Evolutionary conservation across 768 basidiomycete species (phyloP).

Genomic region (Coprinopsis cinerea): DNA sequence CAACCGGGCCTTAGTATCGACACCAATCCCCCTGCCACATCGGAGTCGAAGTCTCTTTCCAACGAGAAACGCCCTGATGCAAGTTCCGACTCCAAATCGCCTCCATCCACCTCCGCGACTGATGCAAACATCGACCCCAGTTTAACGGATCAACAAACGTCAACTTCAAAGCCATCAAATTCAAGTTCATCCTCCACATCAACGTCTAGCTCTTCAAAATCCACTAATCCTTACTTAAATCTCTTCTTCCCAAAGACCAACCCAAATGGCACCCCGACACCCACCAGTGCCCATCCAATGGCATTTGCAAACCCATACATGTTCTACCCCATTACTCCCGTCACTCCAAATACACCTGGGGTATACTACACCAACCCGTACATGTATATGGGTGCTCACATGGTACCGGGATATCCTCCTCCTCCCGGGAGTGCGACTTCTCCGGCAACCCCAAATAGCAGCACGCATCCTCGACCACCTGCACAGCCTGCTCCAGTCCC

Average conservation of each 20-base stretch:
- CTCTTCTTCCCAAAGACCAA: slow-evolving; percentile 19
- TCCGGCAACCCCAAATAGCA: slow-evolving; percentile 17
- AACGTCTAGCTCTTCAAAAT: slow-evolving; percentile 18
- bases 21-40: too few relatives aligned
- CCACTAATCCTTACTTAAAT: slow-evolving; percentile 29
- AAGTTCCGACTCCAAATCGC: slow-evolving; percentile 9
- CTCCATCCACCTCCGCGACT: slow-evolving; percentile 3
- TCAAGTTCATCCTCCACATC: slow-evolving; percentile 11
- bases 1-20: too few relatives aligned
- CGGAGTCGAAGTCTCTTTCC: slow-evolving; percentile 42
- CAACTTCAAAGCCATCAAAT: slow-evolving; percentile 8
- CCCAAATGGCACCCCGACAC: slow-evolving; percentile 17
- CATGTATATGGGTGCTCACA: slow-evolving; percentile 35
- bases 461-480: slow-evolving; percentile 9
- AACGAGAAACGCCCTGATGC: slow-evolving; percentile 20
- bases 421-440: slow-evolving; percentile 27
- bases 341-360: slow-evolving; percentile 31
- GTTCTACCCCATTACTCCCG: slow-evolving; percentile 36
- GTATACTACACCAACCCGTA: slow-evolving; percentile 41
- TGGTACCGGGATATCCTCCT: slow-evolving; percentile 26
- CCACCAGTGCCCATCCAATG: slow-evolving; percentile 23
- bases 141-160: slow-evolving; percentile 10
- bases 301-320: slow-evolving; percentile 34
- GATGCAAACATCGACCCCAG: slow-evolving; percentile 19
- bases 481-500: slow-evolving; percentile 15